Evolutionary conservation across 2,329 filamentous ascomycete species (phyloP).

Genomic region (Lizonia empirigonia): DNA sequence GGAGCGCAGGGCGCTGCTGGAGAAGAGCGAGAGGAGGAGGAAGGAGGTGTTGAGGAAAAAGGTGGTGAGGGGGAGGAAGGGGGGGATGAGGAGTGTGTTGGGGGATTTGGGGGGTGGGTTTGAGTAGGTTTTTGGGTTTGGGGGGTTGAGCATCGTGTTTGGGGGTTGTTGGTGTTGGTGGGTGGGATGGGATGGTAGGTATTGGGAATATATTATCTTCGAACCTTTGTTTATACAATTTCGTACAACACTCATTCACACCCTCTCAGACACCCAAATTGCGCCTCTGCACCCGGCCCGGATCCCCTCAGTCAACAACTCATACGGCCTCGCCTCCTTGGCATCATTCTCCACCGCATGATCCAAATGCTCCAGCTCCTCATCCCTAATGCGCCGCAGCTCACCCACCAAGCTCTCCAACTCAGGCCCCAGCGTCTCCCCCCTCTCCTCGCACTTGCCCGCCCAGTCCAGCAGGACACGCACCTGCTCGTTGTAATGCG

Average conservation of each 20-base stretch:
- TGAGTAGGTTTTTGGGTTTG: conserved; percentile 30
- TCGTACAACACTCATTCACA: conserved; percentile 50
- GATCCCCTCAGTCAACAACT: conserved; percentile 84
- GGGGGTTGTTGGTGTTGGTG: neutral
- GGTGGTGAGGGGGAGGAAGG: conserved; percentile 39
- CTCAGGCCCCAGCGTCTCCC: conserved; percentile 81
- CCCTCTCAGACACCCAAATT: conserved; percentile 86
- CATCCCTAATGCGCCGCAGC: conserved; percentile 84
- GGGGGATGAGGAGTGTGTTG: conserved; percentile 42
- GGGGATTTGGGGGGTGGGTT: conserved; percentile 43
- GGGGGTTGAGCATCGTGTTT: neutral
- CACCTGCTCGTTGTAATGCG: conserved; percentile 94
- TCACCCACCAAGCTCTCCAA: conserved; percentile 73
- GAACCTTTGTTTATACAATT: neutral
- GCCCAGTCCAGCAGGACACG: conserved; percentile 81
- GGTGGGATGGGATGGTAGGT: neutral
- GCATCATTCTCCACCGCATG: conserved; percentile 93
- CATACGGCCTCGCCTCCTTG: conserved; percentile 86
- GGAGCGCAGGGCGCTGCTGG: conserved; percentile 58
- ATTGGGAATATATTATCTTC: neutral
- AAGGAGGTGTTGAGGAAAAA: conserved; percentile 55
- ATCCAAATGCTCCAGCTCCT: conserved; percentile 96
- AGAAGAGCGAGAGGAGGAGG: conserved; percentile 59
- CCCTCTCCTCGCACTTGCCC: conserved; percentile 72
- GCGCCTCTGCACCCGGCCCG: conserved; percentile 87